Evolutionary conservation across 1,284 basidiomycete species (phyloP).

Genomic region (Boletellus sp.): DNA sequence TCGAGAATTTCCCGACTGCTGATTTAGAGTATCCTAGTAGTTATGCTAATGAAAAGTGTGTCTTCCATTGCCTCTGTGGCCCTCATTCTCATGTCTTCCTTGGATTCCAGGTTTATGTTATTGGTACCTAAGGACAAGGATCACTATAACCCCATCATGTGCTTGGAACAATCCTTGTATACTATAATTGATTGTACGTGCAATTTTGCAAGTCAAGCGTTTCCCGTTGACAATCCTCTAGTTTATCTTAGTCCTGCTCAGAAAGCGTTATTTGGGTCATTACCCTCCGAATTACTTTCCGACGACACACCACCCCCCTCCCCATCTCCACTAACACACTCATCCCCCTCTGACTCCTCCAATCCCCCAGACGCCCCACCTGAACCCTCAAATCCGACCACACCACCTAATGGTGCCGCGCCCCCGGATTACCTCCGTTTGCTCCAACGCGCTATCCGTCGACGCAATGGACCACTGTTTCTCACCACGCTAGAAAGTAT

Average conservation of each 20-base stretch:
- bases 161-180: constrained; percentile 62
- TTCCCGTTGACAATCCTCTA: constrained; percentile 32
- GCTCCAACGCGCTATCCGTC: constrained; percentile 61
- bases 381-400: constrained; percentile 18
- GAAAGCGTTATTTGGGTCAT: constrained; percentile 59
- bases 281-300: constrained; percentile 48
- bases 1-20: constrained; percentile 53
- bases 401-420: not conserved
- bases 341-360: constrained; percentile 25
- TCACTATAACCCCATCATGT: constrained; percentile 76
- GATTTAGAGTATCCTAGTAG: constrained; percentile 73
- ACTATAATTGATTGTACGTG: constrained; percentile 64
- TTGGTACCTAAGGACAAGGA: constrained; percentile 74
- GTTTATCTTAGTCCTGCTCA: constrained; percentile 66
- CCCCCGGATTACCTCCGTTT: constrained; percentile 50
- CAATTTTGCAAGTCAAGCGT: not conserved
- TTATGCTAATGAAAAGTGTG: constrained; percentile 55
- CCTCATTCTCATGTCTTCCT: constrained; percentile 1
- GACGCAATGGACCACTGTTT: constrained; percentile 66
- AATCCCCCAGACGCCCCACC: constrained; percentile 4
- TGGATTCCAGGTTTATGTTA: constrained; percentile 55
- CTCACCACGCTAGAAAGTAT: constrained; percentile 54
- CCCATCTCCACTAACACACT: constrained; percentile 35
- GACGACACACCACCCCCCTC: constrained; percentile 37
- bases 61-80: not conserved